Base-by-base conservation (phyloP, 345 rosid genomes). In the Salix suchowensis region DNA sequence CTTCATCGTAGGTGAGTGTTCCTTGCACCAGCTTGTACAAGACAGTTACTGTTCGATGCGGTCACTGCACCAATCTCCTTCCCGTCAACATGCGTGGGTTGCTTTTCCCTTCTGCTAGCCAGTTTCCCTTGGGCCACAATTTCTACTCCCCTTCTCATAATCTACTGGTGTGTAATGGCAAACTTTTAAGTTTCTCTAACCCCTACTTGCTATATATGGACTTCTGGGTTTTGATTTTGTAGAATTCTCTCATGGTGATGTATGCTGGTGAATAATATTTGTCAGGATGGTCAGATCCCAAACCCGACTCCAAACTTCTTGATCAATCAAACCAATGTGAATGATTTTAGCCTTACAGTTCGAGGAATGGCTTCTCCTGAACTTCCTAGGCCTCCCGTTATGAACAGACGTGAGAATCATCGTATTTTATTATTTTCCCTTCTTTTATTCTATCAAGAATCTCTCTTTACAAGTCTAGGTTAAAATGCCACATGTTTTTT, bases 11-110 rank as follows among this genome's bases (percentile, higher is more conserved):
- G 99, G 99, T 96, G 83, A 94, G 94, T 79, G 97, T 96, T 88
- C 98, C 99, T 68, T 86, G 90, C 89, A 77, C 92, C n/a, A 94
- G 97, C 85, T 86, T 96, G 87, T 89, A 91, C 94, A 96, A 96
- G 90, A 90, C 93, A 16, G 99, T 96, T 60, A 94, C 98, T 26
- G 97, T 96, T 46, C 89, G 97, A 80, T 96, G 98, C 65, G 99
- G 98, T 37, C 97, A 95, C 89, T 96, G 99, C 85, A 85, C 92
- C 83, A 94, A 91, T 80, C 97, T 96, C 58, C 88, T 96, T 52
- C 90, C 98, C 11, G 99, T 92, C 72, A 92, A 89, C 88, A 94
- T 89, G 93, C 86, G 94, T 39, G 86, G 88, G 24, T 62, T 85
- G 82, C 83, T 89, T 67, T 87, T 89, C 60, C 97, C 97, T 16